Conservation (phyloP, 768 basidiomycete genomes). For the Phanerochaete carnosa region DNA sequence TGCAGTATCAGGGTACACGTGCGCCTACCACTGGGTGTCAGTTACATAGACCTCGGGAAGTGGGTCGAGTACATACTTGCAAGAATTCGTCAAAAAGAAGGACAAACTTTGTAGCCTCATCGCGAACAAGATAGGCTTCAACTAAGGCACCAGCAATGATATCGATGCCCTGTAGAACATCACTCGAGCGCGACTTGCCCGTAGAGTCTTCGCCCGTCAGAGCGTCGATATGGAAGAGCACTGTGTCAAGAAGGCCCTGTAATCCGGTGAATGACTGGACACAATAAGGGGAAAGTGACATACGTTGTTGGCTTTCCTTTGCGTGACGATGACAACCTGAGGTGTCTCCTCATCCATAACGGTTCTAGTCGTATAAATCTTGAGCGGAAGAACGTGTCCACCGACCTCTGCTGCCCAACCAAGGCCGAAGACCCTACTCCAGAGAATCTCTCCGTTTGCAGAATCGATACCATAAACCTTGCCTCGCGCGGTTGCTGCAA, state of each 20-base stretch:
- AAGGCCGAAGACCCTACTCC: slow-evolving; percentile 75
- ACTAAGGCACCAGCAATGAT: slow-evolving; percentile 55
- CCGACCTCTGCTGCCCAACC: slow-evolving; percentile 63
- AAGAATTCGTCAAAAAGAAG: slow-evolving; percentile 73
- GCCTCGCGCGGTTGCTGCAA: slow-evolving; percentile 66
- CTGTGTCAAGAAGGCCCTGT: slow-evolving; percentile 64
- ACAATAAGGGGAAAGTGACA: background rate
- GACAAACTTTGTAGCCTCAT: slow-evolving; percentile 42
- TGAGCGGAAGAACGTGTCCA: slow-evolving; percentile 53
- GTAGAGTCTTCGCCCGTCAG: slow-evolving; percentile 65
- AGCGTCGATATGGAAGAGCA: slow-evolving; percentile 74
- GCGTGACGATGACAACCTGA: slow-evolving; percentile 60
- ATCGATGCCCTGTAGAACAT: slow-evolving; percentile 55
- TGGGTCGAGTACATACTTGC: slow-evolving; percentile 46
- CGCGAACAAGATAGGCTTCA: slow-evolving; percentile 55
- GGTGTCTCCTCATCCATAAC: slow-evolving; percentile 46
- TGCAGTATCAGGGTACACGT: slow-evolving; percentile 64
- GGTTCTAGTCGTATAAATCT: slow-evolving; percentile 52
- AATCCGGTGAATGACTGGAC: background rate
- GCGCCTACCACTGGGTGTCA: slow-evolving; percentile 37
- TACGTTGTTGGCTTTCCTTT: slow-evolving; percentile 62
- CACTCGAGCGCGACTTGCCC: slow-evolving; percentile 28
- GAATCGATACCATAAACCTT: slow-evolving; percentile 85
- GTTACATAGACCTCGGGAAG: background rate
- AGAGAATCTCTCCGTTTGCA: slow-evolving; percentile 70